Percentiles rank a stretch among this genome's conserved stretches.
phyloP scores from a whole-genome alignment of 2,329 filamentous ascomycete genomes.

The Alternaria ethzedia region DNA sequence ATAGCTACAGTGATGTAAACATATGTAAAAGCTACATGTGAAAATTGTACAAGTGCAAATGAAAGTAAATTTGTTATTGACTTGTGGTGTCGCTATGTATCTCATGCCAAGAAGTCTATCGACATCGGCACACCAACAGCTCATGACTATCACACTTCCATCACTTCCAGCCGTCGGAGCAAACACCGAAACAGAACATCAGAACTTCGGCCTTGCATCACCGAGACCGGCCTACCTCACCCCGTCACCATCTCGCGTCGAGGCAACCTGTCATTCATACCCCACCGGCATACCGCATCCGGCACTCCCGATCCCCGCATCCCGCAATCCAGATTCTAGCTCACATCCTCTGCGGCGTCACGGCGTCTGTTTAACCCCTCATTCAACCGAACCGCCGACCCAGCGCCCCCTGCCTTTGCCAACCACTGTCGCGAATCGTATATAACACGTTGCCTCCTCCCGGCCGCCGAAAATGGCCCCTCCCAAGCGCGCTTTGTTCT shows the following conservation, averaged over 20 bases:
- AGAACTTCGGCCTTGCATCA: slow-evolving; percentile 8
- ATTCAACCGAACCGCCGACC: slow-evolving; percentile 18
- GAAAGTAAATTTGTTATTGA: background rate
- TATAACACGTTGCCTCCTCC: slow-evolving; percentile 14
- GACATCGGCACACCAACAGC: no score
- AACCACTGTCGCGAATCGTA: background rate
- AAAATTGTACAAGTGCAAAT: background rate
- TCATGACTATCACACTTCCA: background rate
- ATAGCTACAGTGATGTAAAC: background rate
- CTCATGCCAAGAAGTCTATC: background rate
- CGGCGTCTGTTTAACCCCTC: slow-evolving; percentile 18
- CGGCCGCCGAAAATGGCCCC: slow-evolving; percentile 22
- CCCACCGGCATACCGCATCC: slow-evolving; percentile 38
- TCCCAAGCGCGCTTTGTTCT: slow-evolving; percentile 45
- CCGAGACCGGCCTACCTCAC: slow-evolving; percentile 3
- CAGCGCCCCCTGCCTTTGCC: background rate
- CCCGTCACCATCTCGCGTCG: slow-evolving; percentile 1
- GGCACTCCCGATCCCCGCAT: slow-evolving; percentile 25
- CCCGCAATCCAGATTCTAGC: slow-evolving; percentile 3
- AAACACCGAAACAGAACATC: slow-evolving; percentile 14
- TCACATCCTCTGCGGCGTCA: slow-evolving; percentile 9
- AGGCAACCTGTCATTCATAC: slow-evolving; percentile 6
- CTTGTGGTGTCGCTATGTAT: background rate
- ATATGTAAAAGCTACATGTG: background rate
- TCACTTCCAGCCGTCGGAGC: slow-evolving; percentile 14